Conservation (phyloP, 352 stramenopile species). For the Globisporangium heterothallicum region DNA sequence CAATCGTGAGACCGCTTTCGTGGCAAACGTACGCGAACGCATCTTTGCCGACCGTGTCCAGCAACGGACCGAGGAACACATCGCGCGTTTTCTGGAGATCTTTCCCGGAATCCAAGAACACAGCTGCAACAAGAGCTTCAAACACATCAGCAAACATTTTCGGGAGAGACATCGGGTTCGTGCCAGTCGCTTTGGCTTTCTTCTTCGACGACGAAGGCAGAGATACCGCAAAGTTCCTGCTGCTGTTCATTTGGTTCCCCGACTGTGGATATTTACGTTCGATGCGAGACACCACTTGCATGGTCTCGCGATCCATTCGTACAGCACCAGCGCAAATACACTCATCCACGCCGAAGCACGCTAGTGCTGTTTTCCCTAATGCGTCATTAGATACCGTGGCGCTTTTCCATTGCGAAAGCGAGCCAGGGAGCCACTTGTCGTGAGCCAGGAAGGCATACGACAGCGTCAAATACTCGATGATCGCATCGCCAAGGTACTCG, state of each 20-base stretch:
- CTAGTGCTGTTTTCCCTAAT: constrained; percentile 73
- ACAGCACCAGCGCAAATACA: constrained; percentile 66
- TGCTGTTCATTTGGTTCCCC: not conserved
- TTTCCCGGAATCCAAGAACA: constrained; percentile 77
- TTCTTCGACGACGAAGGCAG: constrained; percentile 4
- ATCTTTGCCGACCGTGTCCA: constrained; percentile 66
- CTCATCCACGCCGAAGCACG: constrained; percentile 78
- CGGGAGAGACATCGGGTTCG: constrained; percentile 44
- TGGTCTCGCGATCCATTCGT: constrained; percentile 59
- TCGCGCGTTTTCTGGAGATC: constrained; percentile 70
- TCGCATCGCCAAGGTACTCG: constrained; percentile 84
- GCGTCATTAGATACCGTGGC: constrained; percentile 84
- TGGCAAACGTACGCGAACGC: constrained; percentile 68
- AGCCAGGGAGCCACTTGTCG: constrained; percentile 68
- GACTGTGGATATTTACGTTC: constrained; percentile 39
- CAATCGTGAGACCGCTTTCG: constrained; percentile 53
- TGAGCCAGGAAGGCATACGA: constrained; percentile 76
- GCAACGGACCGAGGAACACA: constrained; percentile 77
- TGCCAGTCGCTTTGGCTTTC: constrained; percentile 18
- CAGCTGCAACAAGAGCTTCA: constrained; percentile 80
- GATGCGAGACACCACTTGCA: constrained; percentile 40
- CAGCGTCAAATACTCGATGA: constrained; percentile 87
- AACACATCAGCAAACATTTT: constrained; percentile 88
- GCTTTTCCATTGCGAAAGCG: constrained; percentile 80
- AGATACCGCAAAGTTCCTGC: constrained; percentile 4